Evolutionary conservation across 2,329 filamentous ascomycete genomes (phyloP).

Genomic region (Sclerotinia subarctica): DNA sequence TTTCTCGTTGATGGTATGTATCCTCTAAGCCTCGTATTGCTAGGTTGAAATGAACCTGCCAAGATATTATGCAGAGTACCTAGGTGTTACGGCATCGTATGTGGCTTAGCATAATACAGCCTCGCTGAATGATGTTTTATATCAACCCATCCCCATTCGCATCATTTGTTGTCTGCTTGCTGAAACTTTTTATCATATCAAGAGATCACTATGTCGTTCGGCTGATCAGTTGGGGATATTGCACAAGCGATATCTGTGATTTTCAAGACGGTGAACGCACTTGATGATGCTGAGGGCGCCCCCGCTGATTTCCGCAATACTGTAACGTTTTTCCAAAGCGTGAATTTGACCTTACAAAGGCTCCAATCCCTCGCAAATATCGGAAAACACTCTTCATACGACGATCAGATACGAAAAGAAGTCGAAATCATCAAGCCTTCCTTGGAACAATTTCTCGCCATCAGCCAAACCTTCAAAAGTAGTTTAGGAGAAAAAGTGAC

Average conservation of each 20-base stretch:
- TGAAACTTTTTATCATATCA: not conserved
- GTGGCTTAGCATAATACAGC: not conserved
- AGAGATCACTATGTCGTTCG: conserved; percentile 20
- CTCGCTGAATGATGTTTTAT: not conserved
- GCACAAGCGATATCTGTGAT: conserved; percentile 17
- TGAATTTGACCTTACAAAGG: not conserved
- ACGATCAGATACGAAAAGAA: not conserved
- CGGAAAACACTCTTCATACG: not conserved
- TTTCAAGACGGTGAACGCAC: conserved; percentile 15
- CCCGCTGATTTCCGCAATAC: not conserved
- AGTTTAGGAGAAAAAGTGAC: not conserved
- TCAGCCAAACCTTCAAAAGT: not conserved
- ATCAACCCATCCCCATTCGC: not conserved
- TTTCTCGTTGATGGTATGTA: not conserved
- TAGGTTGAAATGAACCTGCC: not conserved
- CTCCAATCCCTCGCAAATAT: not conserved
- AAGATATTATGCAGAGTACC: not conserved
- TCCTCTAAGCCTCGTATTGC: not conserved
- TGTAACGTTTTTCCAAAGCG: not conserved
- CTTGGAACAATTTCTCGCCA: not conserved
- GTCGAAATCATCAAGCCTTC: not conserved
- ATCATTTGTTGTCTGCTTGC: not conserved
- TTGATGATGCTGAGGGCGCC: conserved; percentile 15
- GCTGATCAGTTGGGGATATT: conserved; percentile 23
- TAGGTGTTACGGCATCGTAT: not conserved